Conservation (phyloP, 2,329 filamentous ascomycete species). For the Lecanicillium sp. region DNA sequence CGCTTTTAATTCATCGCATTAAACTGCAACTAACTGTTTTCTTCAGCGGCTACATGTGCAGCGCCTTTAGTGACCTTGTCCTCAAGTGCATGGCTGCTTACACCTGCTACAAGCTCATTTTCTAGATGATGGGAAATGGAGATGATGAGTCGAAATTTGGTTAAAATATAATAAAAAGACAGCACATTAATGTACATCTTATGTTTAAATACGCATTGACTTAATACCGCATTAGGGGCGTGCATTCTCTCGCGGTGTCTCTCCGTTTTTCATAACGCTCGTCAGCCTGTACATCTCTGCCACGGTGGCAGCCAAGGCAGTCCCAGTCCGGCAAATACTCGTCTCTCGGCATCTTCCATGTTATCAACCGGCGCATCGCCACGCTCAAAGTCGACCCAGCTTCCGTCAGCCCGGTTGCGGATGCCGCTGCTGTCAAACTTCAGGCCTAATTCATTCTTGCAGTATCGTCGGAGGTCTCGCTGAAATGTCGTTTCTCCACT, state of each 20-base stretch:
- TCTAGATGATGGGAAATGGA: no score
- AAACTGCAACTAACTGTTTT: conserved; percentile 16
- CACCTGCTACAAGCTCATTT: conserved; percentile 21
- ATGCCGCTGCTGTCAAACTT: conserved; percentile 93
- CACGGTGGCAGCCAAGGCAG: conserved; percentile 60
- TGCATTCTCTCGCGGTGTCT: neutral
- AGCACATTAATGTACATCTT: no score
- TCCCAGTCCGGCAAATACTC: conserved; percentile 71
- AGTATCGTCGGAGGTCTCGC: conserved; percentile 75
- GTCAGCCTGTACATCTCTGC: conserved; percentile 58
- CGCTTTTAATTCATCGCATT: neutral
- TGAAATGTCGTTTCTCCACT: conserved; percentile 84
- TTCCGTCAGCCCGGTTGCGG: conserved; percentile 57
- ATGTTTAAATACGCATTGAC: no score
- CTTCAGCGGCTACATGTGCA: conserved; percentile 30
- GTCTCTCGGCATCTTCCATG: conserved; percentile 68
- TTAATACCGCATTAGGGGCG: no score
- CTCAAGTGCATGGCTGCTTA: conserved; percentile 41
- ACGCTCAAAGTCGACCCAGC: conserved; percentile 67
- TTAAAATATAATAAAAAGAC: neutral
- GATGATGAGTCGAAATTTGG: neutral
- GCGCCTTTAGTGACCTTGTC: conserved; percentile 29
- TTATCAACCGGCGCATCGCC: conserved; percentile 45
- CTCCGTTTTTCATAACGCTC: neutral
- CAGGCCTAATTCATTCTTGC: conserved; percentile 62